Percentiles rank a stretch among this genome's conserved stretches.
These are phyloP conservation scores for Globisporangium spinosum DNA, from an alignment of 352 stramenopile species.

Conservation along the genomic window DNA sequence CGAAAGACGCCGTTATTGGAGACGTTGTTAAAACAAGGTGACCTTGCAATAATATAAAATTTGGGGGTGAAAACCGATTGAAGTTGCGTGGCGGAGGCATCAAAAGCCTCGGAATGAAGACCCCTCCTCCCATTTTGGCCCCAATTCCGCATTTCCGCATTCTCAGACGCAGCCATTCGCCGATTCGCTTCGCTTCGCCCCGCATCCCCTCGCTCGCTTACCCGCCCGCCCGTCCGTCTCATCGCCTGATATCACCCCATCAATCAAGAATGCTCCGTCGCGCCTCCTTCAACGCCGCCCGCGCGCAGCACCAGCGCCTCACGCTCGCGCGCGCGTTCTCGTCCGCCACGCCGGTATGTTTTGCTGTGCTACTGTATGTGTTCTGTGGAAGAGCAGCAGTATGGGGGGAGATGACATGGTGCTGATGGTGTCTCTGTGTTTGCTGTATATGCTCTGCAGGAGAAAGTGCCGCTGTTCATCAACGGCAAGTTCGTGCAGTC, in stretches of 20 bases:
- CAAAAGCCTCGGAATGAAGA: constrained; percentile 4
- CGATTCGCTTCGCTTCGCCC: constrained; percentile 7
- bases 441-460: constrained; percentile 22
- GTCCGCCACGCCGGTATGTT: constrained; percentile 26
- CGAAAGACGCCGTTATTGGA: background rate
- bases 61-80: background rate
- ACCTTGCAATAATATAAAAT: background rate
- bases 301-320: constrained; percentile 9
- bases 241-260: background rate
- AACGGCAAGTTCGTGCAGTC: constrained; percentile 91
- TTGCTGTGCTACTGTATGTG: background rate
- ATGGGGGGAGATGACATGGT: background rate
- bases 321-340: constrained; percentile 40
- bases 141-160: background rate
- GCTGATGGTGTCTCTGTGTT: background rate
- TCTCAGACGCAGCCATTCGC: constrained; percentile 2
- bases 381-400: background rate
- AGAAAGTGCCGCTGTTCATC: constrained; percentile 87
- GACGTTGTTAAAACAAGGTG: background rate
- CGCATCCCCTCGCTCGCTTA: background rate
- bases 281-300: constrained; percentile 19
- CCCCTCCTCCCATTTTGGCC: background rate
- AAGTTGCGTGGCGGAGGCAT: background rate
- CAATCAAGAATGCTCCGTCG: constrained; percentile 5
- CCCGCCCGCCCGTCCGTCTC: too few species aligned